These are phyloP conservation scores for Arthonia radiata DNA, from an alignment of 495 filamentous ascomycete genomes.

Conservation along the genomic window DNA sequence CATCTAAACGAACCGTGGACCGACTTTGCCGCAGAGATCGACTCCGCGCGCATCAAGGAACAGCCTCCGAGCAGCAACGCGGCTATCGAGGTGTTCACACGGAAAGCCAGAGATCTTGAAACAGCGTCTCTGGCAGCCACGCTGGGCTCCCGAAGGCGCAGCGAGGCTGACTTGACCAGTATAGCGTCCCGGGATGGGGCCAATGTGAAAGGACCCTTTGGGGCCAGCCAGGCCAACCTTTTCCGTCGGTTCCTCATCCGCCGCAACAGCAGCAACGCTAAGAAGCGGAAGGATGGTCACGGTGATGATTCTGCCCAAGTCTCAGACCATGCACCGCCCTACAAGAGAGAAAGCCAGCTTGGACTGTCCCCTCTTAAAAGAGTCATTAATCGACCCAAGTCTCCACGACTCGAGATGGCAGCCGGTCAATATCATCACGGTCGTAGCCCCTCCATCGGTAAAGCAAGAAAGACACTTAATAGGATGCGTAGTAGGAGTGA, in stretches of 20 bases:
- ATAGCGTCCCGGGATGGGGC: conserved; percentile 6
- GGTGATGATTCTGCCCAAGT: conserved; percentile 3
- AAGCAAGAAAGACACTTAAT: conserved; percentile 23
- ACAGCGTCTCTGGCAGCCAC: conserved; percentile 12
- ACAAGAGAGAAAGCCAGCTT: conserved; percentile 9
- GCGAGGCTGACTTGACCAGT: conserved; percentile 11
- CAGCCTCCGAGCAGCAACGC: conserved; percentile 12
- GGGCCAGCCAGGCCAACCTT: conserved; percentile 8
- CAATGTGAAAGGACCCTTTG: conserved; percentile 5
- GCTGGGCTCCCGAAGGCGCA: conserved; percentile 11
- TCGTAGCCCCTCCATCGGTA: conserved; percentile 9
- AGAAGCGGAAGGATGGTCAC: conserved; percentile 10
- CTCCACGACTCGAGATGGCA: conserved; percentile 10
- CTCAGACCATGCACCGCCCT: conserved; percentile 1
- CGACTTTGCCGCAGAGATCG: no score
- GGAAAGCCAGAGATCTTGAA: conserved; percentile 10
- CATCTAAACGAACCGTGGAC: no score
- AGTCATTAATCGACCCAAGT: conserved; percentile 10
- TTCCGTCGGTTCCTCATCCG: conserved; percentile 8
- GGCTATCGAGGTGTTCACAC: conserved; percentile 12
- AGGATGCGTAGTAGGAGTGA: conserved; percentile 59
- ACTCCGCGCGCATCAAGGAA: no score
- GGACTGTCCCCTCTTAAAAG: no score
- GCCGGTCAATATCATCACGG: conserved; percentile 3
- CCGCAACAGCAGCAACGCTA: conserved; percentile 7